phyloP scores from a whole-genome alignment of 1,284 basidiomycete genomes.

The Ganoderma boninense region DNA sequence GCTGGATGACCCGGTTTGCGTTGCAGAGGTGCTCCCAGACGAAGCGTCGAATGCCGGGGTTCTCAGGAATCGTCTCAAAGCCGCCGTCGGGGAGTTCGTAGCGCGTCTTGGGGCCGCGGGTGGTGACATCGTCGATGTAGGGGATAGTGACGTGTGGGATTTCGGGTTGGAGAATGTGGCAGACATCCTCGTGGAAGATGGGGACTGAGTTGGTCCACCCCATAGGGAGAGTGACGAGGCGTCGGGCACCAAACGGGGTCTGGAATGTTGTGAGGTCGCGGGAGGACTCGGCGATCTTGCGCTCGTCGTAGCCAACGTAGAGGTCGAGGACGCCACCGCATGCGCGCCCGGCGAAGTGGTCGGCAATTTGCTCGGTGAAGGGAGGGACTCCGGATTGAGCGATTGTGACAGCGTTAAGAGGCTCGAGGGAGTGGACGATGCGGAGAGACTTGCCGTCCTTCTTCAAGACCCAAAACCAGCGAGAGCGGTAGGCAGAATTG shows the following conservation, averaged over 20 bases:
- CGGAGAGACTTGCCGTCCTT: slow-evolving; percentile 46
- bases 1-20: slow-evolving; percentile 42
- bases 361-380: slow-evolving; percentile 41
- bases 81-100: slow-evolving; percentile 33
- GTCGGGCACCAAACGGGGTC: slow-evolving; percentile 33
- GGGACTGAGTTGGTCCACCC: slow-evolving; percentile 51
- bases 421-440: slow-evolving; percentile 44
- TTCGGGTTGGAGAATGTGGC: slow-evolving; percentile 45
- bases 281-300: slow-evolving; percentile 35
- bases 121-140: slow-evolving; percentile 44
- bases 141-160: slow-evolving; percentile 44
- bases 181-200: slow-evolving; percentile 47
- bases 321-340: slow-evolving; percentile 39
- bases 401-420: slow-evolving; percentile 45
- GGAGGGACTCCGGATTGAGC: slow-evolving; percentile 39
- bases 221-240: slow-evolving; percentile 44
- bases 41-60: slow-evolving; percentile 44
- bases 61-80: slow-evolving; percentile 40
- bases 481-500: slow-evolving; percentile 46
- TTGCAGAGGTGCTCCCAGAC: slow-evolving; percentile 42
- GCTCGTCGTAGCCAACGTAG: slow-evolving; percentile 37
- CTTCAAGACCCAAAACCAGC: slow-evolving; percentile 51
- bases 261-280: no score
- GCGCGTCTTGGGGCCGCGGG: slow-evolving; percentile 34
- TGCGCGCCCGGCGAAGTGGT: slow-evolving; percentile 32